Conservation (phyloP, 352 stramenopile species). For the Thalassiosira mediterranea region DNA sequence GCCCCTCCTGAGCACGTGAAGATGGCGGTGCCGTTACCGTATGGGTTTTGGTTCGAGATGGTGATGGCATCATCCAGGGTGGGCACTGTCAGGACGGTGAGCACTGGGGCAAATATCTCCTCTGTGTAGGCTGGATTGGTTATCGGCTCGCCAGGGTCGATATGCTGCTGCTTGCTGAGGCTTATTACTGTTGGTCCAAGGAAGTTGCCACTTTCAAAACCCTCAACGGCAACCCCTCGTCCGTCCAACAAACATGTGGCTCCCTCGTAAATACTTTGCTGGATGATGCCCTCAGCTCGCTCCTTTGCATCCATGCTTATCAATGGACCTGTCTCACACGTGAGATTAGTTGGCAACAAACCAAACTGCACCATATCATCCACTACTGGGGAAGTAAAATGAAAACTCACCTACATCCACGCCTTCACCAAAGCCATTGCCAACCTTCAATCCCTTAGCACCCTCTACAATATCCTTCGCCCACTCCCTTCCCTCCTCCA, state of each 20-base stretch:
- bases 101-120: conserved; percentile 97
- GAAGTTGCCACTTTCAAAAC: conserved; percentile 95
- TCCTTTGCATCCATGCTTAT: conserved; percentile 90
- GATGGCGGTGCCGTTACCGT: conserved; percentile 96
- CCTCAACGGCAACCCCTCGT: conserved; percentile 87
- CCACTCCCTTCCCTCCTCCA: conserved; percentile 85
- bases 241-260: conserved; percentile 91
- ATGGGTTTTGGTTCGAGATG: conserved; percentile 94
- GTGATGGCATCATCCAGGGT: conserved; percentile 95
- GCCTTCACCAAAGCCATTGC: conserved; percentile 72
- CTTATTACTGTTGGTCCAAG: conserved; percentile 91
- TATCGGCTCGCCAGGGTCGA: conserved; percentile 54
- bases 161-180: conserved; percentile 1
- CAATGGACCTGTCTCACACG: conserved; percentile 76
- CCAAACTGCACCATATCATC: conserved; percentile 45
- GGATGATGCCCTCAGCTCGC: conserved; percentile 89
- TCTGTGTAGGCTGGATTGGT: conserved; percentile 92
- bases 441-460: conserved; percentile 91
- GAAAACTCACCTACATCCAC: conserved; percentile 81
- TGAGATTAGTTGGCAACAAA: conserved; percentile 6
- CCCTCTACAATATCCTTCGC: conserved; percentile 90
- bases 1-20: conserved; percentile 93
- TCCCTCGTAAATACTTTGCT: conserved; percentile 89
- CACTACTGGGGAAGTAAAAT: conserved; percentile 83
- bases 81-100: conserved; percentile 90